These are phyloP conservation scores for Hymenoscyphus occultus DNA, from an alignment of 2,329 filamentous ascomycete genomes.

Conservation along the genomic window DNA sequence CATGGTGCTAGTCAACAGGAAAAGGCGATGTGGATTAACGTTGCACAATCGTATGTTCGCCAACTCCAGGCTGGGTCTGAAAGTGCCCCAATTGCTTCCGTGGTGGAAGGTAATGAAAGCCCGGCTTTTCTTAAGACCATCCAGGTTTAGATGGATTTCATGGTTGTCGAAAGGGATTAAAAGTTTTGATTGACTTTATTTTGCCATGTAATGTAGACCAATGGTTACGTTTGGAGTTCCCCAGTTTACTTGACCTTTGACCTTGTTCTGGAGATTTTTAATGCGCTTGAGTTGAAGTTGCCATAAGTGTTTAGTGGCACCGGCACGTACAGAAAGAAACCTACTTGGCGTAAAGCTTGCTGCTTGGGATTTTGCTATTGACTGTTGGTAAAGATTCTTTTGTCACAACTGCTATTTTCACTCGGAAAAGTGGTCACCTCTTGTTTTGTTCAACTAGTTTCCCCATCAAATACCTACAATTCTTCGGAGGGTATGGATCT, in stretches of 20 bases:
- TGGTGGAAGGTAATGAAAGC: conserved; percentile 55
- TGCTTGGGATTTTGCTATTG: not conserved
- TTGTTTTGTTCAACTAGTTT: too few species aligned
- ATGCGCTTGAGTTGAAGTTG: not conserved
- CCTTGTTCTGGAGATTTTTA: not conserved
- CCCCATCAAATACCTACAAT: too few species aligned
- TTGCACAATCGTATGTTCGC: conserved; percentile 53
- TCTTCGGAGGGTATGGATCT: too few species aligned
- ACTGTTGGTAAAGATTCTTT: too few species aligned
- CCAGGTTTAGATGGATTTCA: conserved; percentile 9
- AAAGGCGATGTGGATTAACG: conserved; percentile 57
- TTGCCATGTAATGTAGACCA: not conserved
- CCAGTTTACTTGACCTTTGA: not conserved
- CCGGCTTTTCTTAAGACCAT: conserved; percentile 42
- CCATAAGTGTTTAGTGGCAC: not conserved
- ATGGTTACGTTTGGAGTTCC: not conserved
- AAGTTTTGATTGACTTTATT: not conserved
- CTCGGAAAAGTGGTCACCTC: too few species aligned
- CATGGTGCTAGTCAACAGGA: conserved; percentile 54
- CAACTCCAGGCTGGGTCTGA: conserved; percentile 33
- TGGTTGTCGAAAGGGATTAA: not conserved
- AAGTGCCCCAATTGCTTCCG: conserved; percentile 52
- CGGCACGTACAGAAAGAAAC: too few species aligned
- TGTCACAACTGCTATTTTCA: too few species aligned
- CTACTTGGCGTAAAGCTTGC: not conserved